phyloP scores from a whole-genome alignment of 371 early-diverging fungal genomes.

The Coemansia sp. region DNA sequence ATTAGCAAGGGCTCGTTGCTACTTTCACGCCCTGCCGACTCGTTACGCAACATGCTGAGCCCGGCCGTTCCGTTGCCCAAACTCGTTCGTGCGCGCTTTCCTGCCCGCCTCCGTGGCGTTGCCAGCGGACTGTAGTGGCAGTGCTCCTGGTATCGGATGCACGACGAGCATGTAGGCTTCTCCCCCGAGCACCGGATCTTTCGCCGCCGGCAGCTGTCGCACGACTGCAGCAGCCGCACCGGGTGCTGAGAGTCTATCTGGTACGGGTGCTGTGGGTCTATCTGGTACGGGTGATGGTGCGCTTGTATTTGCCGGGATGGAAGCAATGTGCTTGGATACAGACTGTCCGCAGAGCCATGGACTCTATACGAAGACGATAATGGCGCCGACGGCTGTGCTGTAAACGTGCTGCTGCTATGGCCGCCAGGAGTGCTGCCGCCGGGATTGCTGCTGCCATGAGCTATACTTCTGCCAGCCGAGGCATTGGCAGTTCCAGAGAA shows the following conservation, averaged over 20 bases:
- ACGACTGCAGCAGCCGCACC: slow-evolving; percentile 49
- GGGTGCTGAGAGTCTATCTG: slow-evolving; percentile 13
- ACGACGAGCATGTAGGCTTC: slow-evolving; percentile 40
- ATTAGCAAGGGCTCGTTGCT: not conserved
- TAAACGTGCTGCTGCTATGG: not conserved
- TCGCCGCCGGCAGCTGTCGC: slow-evolving; percentile 48
- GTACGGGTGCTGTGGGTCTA: slow-evolving; percentile 1
- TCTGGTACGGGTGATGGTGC: slow-evolving; percentile 14
- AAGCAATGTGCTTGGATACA: slow-evolving; percentile 32
- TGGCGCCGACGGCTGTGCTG: not conserved
- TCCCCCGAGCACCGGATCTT: slow-evolving; percentile 50
- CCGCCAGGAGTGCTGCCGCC: not conserved
- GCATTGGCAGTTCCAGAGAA: not conserved
- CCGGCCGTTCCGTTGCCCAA: not conserved
- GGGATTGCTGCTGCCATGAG: not conserved
- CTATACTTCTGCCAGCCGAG: not conserved
- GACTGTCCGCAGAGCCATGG: not conserved
- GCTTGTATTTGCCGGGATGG: slow-evolving; percentile 33
- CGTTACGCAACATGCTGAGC: not conserved
- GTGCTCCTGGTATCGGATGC: slow-evolving; percentile 33
- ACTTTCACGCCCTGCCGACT: not conserved
- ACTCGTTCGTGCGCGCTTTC: slow-evolving; percentile 22
- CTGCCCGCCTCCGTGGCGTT: slow-evolving; percentile 37
- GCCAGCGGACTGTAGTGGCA: slow-evolving; percentile 50
- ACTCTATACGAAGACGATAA: not conserved